These are phyloP conservation scores for Ceratobasidium sp. DNA, from an alignment of 1,284 basidiomycete genomes.

Conservation along the genomic window DNA sequence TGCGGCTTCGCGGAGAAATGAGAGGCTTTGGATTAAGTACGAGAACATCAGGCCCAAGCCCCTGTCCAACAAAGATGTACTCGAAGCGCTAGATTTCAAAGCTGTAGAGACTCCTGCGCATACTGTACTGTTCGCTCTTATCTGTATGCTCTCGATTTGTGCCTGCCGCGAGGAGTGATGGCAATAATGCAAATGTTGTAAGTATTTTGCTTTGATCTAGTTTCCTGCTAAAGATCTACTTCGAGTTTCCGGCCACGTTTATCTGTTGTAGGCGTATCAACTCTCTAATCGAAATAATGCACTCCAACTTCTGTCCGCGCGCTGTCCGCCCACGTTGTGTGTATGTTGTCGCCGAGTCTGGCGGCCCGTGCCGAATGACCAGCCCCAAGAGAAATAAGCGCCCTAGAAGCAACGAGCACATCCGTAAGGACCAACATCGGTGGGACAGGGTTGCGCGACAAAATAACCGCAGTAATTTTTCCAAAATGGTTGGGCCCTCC, in stretches of 20 bases:
- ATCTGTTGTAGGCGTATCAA: too few relatives aligned
- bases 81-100: not conserved
- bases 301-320: not conserved
- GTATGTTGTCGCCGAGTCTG: not conserved
- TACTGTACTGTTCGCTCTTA: not conserved
- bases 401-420: not conserved
- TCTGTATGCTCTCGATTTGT: conserved; percentile 1
- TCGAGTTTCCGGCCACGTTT: too few relatives aligned
- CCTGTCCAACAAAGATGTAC: not conserved
- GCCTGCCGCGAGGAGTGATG: not conserved
- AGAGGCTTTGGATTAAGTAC: not conserved
- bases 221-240: too few relatives aligned
- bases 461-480: not conserved
- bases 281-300: too few relatives aligned
- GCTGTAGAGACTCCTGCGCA: not conserved
- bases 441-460: not conserved
- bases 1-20: not conserved
- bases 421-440: conserved; percentile 2
- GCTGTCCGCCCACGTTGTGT: conserved; percentile 1
- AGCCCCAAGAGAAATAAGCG: not conserved
- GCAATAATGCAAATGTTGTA: not conserved
- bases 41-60: too few relatives aligned
- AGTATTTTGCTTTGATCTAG: not conserved
- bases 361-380: not conserved
- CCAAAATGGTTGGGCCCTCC: not conserved